These are phyloP conservation scores for Yarrowia alimentaria DNA, from an alignment of 805 yeast species.

Conservation along the genomic window DNA sequence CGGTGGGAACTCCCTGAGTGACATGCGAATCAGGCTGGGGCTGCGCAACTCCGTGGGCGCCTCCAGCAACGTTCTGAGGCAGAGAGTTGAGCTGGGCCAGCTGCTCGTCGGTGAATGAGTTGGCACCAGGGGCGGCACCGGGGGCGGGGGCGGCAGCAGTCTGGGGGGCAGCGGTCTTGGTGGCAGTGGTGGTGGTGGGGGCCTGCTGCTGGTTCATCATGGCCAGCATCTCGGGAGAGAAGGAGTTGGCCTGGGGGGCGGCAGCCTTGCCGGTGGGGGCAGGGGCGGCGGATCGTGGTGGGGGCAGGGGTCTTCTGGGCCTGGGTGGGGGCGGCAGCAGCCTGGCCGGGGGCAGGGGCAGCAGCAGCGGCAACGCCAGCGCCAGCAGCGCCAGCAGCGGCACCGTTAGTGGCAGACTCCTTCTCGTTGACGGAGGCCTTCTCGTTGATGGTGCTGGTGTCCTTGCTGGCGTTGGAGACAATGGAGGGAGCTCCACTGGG, in stretches of 20 bases:
- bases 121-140: constrained; percentile 21
- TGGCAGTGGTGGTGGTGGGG: constrained; percentile 2
- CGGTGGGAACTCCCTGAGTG: constrained; percentile 23
- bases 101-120: constrained; percentile 23
- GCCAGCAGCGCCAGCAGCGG: constrained; percentile 1
- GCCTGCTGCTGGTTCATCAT: constrained; percentile 18
- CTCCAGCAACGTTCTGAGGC: constrained; percentile 25
- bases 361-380: constrained; percentile 7
- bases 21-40: constrained; percentile 19
- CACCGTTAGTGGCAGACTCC: neutral
- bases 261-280: constrained; percentile 27
- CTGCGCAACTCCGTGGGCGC: constrained; percentile 5
- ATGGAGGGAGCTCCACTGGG: constrained; percentile 22
- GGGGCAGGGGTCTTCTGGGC: constrained; percentile 11
- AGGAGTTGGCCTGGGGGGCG: constrained; percentile 21
- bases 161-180: constrained; percentile 15
- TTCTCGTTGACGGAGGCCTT: constrained; percentile 4
- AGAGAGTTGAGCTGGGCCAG: constrained; percentile 23
- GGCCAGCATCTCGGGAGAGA: constrained; percentile 26
- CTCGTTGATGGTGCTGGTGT: constrained; percentile 1
- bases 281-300: constrained; percentile 19
- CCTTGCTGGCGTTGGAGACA: constrained; percentile 24
- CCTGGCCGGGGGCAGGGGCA: constrained; percentile 1
- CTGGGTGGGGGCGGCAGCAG: constrained; percentile 8
- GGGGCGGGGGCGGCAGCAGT: neutral